phyloP scores from a whole-genome alignment of 2,329 filamentous ascomycete genomes.

The Aspergillus floridensis region DNA sequence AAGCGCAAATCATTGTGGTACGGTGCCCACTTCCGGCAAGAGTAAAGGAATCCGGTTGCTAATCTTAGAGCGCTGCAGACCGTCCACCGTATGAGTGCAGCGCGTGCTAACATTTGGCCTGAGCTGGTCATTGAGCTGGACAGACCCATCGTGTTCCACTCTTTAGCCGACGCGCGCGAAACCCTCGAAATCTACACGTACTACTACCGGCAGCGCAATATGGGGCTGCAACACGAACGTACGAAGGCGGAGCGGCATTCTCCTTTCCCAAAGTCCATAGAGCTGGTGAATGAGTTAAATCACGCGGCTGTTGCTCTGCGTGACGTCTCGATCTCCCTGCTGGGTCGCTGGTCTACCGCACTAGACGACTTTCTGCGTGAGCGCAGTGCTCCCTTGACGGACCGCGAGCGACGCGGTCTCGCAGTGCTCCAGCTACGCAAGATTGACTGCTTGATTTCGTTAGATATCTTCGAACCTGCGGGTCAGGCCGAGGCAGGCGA shows the following conservation, averaged over 20 bases:
- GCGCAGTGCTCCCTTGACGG: neutral
- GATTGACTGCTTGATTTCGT: neutral
- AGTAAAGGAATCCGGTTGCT: neutral
- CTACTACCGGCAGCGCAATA: neutral
- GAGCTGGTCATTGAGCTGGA: neutral
- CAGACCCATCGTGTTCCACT: neutral
- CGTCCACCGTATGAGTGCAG: neutral
- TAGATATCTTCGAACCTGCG: neutral
- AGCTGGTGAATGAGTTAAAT: neutral
- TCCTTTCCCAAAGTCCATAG: neutral
- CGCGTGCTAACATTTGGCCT: neutral
- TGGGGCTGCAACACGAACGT: neutral
- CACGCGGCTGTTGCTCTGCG: neutral
- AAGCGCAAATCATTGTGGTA: neutral
- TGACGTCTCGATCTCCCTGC: neutral
- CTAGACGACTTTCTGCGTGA: neutral
- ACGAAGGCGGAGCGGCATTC: neutral
- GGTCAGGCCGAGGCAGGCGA: neutral
- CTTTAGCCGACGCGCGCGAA: neutral
- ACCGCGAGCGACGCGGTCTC: neutral
- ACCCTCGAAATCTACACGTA: slow-evolving; percentile 1
- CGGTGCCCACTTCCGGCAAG: neutral
- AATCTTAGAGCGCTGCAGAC: neutral
- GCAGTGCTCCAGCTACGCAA: neutral
- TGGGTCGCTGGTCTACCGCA: neutral